These are phyloP conservation scores for Yarrowia keelungensis DNA, from an alignment of 805 yeast species.

Conservation along the genomic window DNA sequence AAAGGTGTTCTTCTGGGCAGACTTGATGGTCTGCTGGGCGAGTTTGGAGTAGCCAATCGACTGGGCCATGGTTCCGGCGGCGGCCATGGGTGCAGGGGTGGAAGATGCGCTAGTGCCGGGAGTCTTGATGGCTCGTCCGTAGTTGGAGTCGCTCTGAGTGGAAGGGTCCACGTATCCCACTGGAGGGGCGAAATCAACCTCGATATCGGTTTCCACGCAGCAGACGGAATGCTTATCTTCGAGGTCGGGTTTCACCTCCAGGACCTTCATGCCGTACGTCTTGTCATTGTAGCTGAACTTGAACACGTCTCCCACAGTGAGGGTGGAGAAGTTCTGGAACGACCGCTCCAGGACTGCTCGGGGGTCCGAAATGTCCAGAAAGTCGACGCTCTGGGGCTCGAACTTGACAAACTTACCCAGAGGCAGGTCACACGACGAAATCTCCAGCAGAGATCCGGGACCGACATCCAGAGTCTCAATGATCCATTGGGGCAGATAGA, in stretches of 20 bases:
- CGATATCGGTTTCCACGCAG: conserved; percentile 95
- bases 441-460: conserved; percentile 82
- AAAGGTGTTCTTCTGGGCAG: conserved; percentile 48
- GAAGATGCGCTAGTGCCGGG: conserved; percentile 39
- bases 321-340: conserved; percentile 84
- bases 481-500: conserved; percentile 96
- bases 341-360: conserved; percentile 96
- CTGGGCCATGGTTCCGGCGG: conserved; percentile 65
- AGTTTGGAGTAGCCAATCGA: conserved; percentile 69
- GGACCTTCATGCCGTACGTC: conserved; percentile 76
- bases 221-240: conserved; percentile 69
- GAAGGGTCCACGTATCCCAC: conserved; percentile 97
- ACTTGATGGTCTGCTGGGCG: conserved; percentile 39
- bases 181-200: conserved; percentile 98
- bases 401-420: conserved; percentile 88
- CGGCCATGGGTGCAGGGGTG: conserved; percentile 42
- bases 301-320: conserved; percentile 83
- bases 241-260: conserved; percentile 85
- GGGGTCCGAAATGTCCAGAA: conserved; percentile 92
- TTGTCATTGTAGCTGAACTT: conserved; percentile 84
- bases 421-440: conserved; percentile 76
- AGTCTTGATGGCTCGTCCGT: conserved; percentile 33
- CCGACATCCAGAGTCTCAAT: conserved; percentile 72
- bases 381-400: conserved; percentile 94
- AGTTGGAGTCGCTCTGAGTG: conserved; percentile 38